Evolutionary conservation across 495 filamentous ascomycete genomes (phyloP), one percentile per base, ranked within the genome.

Genomic region (Penicillium simplicissimum): DNA sequence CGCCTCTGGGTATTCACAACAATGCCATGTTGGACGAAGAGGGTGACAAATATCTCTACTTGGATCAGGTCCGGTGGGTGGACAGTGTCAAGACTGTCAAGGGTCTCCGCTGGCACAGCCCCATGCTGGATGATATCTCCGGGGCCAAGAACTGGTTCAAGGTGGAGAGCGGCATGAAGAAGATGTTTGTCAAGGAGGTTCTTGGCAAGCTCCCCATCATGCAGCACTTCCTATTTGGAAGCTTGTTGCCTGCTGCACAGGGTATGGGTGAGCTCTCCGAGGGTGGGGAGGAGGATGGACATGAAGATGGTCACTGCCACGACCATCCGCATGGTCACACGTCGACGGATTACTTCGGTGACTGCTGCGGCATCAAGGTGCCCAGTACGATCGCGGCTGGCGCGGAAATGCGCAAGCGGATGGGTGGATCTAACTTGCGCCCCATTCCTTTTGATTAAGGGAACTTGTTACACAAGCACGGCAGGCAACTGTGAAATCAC

Each of bases 341-440:
- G 8, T 70, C 76, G 55, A 65, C 70, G 0, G 88, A 86, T 59
- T 84, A 81, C 33, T 99, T 95, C 87, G 96, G 96, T 1, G 96
- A 99, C 70, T 99, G 96, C 75, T 99, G 95, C 68, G 96, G 95
- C 37, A 99, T 99, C 76, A 96, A 97, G 76, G 93, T 99, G 15
- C 95, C 96, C 13, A 96, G 93, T 69, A 92, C 90, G 47, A 82
- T 97, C 63, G 95, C 91, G 31, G 96, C 95, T 14, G 88, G 88
- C 10, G 87, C 90, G 67, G 93, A 96, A 74, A 87, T 88, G 84
- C 88, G 84, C 76, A 97, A 96, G 80, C 81, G 82, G 47, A 83
- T 82, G 65, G 81, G 78, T 48, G 86, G 77, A 11, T 83, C 84
- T 56, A 76, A 82, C 38, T 72, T 97, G 69, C 86, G 94, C 61